These are phyloP conservation scores for Linnemannia elongata DNA, from an alignment of 192 early-diverging fungal species.

Conservation along the genomic window DNA sequence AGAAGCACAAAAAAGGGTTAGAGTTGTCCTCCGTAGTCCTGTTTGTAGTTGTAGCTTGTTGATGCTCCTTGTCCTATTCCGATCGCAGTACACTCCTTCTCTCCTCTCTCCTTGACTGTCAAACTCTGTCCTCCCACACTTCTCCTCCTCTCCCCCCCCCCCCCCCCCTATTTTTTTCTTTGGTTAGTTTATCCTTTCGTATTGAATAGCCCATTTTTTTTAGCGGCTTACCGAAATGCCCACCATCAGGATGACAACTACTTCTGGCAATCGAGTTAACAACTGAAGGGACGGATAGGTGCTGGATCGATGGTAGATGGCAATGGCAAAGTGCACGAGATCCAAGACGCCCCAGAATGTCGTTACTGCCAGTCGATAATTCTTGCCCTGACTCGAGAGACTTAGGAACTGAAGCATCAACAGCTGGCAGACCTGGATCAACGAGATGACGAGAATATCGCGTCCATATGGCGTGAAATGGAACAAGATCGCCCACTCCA, in stretches of 20 bases:
- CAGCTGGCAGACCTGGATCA: constrained; percentile 57
- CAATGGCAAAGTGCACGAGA: constrained; percentile 56
- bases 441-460: constrained; percentile 61
- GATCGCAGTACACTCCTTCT: background rate
- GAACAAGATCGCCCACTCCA: constrained; percentile 62
- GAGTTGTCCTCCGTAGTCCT: background rate
- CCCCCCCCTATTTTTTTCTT: background rate
- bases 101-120: background rate
- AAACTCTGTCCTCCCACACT: background rate
- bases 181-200: background rate
- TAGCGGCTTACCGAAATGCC: constrained; percentile 48
- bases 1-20: background rate
- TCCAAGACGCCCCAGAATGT: constrained; percentile 60
- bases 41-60: background rate
- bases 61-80: background rate
- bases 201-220: background rate
- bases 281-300: constrained; percentile 59
- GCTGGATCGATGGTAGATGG: constrained; percentile 42
- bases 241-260: constrained; percentile 60
- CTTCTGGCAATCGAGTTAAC: constrained; percentile 59
- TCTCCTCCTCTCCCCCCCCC: too few species aligned
- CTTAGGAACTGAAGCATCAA: constrained; percentile 58
- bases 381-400: constrained; percentile 52
- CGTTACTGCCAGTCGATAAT: constrained; percentile 57
- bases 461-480: constrained; percentile 52